Base-by-base conservation (phyloP, 805 yeast species). In the Yamadazyma ubonensis region DNA sequence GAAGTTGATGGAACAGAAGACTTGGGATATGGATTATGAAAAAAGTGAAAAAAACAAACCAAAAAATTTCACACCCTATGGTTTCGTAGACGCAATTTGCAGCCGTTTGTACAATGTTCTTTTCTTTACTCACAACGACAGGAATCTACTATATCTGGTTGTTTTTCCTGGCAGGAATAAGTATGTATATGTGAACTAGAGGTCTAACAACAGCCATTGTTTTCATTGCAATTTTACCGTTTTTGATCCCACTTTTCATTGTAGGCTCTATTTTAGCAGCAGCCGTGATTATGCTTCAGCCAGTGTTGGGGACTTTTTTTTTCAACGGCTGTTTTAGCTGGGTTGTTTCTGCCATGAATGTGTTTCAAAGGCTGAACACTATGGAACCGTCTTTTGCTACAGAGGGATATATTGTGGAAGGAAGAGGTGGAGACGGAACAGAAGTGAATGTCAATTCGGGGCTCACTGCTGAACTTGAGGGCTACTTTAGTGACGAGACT, bases 141-240 rank as follows among this genome's bases (percentile, higher is more conserved):
- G n/a, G n/a, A n/a, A n/a, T n/a, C n/a, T n/a, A n/a, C n/a, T n/a
- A n/a, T n/a, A n/a, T n/a, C n/a, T n/a, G n/a, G n/a, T n/a, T n/a
- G n/a, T n/a, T n/a, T n/a, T n/a, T n/a, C n/a, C 26, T 23, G 26
- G 20, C 21, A 8, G 35, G 35, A 21, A 11, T 32, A 17, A 32
- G 35, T 32, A 32, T 4, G 35, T 32, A 21, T 11, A 21, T 9
- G n/a, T n/a, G n/a, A n/a, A n/a, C n/a, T n/a, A n/a, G n/a, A n/a
- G n/a, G n/a, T n/a, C 26, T 32, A 32, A 20, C 22, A 4, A 11
- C 7, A 32, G 35, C 26, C 19, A 12, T 15, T 21, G 11, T 21
- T 20, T 21, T 32, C 7, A 9, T 32, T 5, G 6, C n/a, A n/a
- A 20, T 32, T n/a, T 20, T 32, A 3, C 35, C 35, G 12, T n/a